Percentiles rank a stretch among this genome's conserved stretches.
Conservation (phyloP, 495 filamentous ascomycete genomes). For the Podospora appendiculata region DNA sequence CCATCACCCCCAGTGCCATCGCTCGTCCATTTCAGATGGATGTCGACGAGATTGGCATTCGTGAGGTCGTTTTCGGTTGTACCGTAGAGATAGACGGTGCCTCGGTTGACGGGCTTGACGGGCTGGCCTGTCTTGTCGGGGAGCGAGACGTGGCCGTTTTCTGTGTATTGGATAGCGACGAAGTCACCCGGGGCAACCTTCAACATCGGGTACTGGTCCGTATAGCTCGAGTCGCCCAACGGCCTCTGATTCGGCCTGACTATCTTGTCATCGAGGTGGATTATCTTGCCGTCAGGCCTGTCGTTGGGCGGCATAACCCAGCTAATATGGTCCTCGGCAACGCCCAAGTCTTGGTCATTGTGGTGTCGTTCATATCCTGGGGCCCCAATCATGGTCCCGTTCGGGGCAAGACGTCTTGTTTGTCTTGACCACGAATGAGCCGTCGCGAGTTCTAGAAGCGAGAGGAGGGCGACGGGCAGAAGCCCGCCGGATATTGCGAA, state of each 20-base stretch:
- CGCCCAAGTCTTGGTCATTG: constrained; percentile 33
- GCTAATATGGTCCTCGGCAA: constrained; percentile 42
- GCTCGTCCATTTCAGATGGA: constrained; percentile 65
- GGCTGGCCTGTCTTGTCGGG: constrained; percentile 40
- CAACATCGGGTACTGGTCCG: constrained; percentile 51
- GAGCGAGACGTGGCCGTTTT: constrained; percentile 82
- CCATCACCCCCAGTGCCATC: constrained; percentile 71
- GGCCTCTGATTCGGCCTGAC: constrained; percentile 29
- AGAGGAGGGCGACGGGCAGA: constrained; percentile 11
- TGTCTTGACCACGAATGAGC: constrained; percentile 79
- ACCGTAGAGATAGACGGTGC: constrained; percentile 75
- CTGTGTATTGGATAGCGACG: constrained; percentile 67
- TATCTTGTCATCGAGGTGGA: constrained; percentile 29
- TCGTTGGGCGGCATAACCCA: constrained; percentile 48
- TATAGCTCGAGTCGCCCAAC: constrained; percentile 42
- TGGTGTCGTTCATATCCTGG: constrained; percentile 63
- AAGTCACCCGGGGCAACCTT: constrained; percentile 58
- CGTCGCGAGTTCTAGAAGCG: constrained; percentile 27
- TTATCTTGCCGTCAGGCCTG: constrained; percentile 8
- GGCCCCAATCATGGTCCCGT: constrained; percentile 64
- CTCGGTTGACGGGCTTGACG: constrained; percentile 60
- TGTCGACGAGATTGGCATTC: constrained; percentile 56
- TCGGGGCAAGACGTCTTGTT: constrained; percentile 57
- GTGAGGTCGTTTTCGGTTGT: constrained; percentile 48
- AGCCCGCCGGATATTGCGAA: not conserved